phyloP scores from a whole-genome alignment of 225 moss, liverwort and hornwort genomes.

The Pseudisothecium myosuroides region DNA sequence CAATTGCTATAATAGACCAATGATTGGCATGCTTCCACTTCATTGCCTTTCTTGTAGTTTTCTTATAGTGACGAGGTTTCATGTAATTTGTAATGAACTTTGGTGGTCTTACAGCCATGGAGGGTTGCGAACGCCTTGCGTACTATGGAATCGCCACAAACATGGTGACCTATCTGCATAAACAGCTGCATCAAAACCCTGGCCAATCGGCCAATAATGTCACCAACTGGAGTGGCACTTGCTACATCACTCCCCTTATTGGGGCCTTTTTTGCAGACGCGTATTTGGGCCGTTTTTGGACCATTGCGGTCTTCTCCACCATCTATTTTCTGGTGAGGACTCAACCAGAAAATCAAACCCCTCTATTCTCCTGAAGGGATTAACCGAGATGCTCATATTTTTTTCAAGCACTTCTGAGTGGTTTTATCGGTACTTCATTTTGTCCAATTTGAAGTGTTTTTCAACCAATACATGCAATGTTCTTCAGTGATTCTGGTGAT shows the following conservation, averaged over 20 bases:
- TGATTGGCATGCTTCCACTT: neutral
- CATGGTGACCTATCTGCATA: conserved; percentile 53
- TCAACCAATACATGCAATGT: neutral
- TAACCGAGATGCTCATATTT: neutral
- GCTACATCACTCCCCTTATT: conserved; percentile 89
- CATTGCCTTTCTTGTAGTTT: neutral
- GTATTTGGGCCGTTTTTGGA: conserved; percentile 76
- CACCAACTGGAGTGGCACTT: conserved; percentile 93
- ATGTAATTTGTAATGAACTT: neutral
- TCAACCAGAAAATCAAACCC: neutral
- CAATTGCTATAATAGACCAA: neutral
- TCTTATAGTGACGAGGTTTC: neutral
- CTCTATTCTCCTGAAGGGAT: neutral
- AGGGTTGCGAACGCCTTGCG: conserved; percentile 80
- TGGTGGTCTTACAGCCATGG: conserved; percentile 39
- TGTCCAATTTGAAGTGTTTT: neutral
- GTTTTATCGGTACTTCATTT: neutral
- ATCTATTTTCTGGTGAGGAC: conserved; percentile 50
- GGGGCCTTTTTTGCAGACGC: conserved; percentile 84
- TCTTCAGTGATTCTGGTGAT: neutral
- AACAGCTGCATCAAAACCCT: conserved; percentile 34
- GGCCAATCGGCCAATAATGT: conserved; percentile 59
- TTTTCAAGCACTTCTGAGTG: neutral
- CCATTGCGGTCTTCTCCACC: conserved; percentile 65
- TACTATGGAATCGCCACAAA: conserved; percentile 85